Conservation (phyloP, 73 alveolate species). For the Blepharisma stoltei region DNA sequence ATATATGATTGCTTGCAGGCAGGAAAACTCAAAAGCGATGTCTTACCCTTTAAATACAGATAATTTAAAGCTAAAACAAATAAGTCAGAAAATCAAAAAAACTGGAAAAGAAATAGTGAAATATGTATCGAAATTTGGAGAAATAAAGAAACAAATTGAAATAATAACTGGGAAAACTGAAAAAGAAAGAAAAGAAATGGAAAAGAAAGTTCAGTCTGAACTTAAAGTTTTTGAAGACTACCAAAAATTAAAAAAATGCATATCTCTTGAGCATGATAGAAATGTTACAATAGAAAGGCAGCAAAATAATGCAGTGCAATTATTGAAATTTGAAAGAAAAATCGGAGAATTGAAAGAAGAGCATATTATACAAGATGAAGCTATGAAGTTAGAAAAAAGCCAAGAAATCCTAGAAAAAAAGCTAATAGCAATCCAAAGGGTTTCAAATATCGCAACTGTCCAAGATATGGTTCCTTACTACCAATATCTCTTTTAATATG, state of each 20-base stretch:
- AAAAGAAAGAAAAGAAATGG: not conserved
- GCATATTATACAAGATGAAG: not conserved
- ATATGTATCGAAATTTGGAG: not conserved
- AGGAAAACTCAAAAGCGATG: not conserved
- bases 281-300: not conserved
- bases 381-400: not conserved
- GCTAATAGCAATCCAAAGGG: not conserved
- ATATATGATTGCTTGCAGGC: not conserved
- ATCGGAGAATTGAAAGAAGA: conserved; percentile 6
- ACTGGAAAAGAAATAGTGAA: not conserved
- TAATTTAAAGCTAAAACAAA: not conserved
- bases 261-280: conserved; percentile 6
- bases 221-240: conserved; percentile 15
- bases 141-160: not conserved
- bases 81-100: not conserved
- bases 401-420: conserved; percentile 1
- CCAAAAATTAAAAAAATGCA: conserved; percentile 4
- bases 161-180: not conserved
- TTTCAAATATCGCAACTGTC: not conserved
- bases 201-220: not conserved
- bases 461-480: conserved; percentile 19
- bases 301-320: not conserved
- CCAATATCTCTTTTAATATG: no score
- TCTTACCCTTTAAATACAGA: not conserved
- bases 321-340: conserved; percentile 4